A percentile compares a stretch with the other conserved stretches of the same genome.
These are phyloP conservation scores for Phallus indusiatus DNA, from an alignment of 768 basidiomycete species.

Conservation along the genomic window DNA sequence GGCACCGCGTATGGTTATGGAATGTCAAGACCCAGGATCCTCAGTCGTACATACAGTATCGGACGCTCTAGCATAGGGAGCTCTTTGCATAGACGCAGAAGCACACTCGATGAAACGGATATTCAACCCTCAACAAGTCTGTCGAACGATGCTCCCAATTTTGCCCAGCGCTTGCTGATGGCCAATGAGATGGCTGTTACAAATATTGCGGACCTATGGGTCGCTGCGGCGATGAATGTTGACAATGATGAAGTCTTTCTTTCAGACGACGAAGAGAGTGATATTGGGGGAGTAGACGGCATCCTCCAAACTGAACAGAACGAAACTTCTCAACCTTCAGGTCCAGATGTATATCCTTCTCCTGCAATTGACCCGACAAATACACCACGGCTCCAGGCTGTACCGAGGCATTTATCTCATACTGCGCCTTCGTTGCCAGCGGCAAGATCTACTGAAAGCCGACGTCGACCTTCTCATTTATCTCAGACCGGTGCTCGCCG, in stretches of 20 bases:
- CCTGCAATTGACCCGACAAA: not conserved
- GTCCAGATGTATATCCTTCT: not conserved
- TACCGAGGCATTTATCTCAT: not conserved
- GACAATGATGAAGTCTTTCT: constrained; percentile 82
- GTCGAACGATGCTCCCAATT: constrained; percentile 46
- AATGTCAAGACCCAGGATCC: constrained; percentile 43
- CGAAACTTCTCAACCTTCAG: not conserved
- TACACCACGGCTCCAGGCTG: not conserved
- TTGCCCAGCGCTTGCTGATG: constrained; percentile 79
- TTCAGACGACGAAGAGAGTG: constrained; percentile 35
- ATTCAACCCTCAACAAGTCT: not conserved
- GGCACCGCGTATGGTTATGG: constrained; percentile 79
- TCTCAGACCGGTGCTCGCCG: not conserved
- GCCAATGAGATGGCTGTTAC: constrained; percentile 95
- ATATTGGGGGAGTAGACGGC: constrained; percentile 20
- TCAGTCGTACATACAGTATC: constrained; percentile 34
- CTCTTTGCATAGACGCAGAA: constrained; percentile 38
- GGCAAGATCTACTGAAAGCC: not conserved
- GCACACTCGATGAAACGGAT: constrained; percentile 34
- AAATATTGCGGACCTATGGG: constrained; percentile 94
- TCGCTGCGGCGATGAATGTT: constrained; percentile 91
- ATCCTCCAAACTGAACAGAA: not conserved
- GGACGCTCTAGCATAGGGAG: constrained; percentile 46
- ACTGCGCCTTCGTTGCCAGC: not conserved
- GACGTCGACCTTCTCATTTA: not conserved